Conservation (phyloP, 2,329 filamentous ascomycete genomes). For the Lecanosticta acicola region DNA sequence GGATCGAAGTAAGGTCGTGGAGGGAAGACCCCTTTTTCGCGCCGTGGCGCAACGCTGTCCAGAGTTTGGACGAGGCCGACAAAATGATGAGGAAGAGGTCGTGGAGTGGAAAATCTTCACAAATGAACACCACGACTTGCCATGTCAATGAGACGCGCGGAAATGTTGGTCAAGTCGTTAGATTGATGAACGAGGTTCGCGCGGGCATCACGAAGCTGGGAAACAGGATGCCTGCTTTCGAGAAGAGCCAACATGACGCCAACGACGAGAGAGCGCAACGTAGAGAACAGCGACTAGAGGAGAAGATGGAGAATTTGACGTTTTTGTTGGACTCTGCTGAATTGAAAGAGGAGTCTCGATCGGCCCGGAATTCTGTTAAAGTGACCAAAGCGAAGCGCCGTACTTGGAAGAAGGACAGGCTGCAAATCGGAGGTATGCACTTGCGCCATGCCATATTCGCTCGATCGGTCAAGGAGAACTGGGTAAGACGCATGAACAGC, state of each 20-base stretch:
- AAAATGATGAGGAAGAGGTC: background rate
- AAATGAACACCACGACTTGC: background rate
- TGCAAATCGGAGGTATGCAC: background rate
- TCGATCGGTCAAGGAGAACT: background rate
- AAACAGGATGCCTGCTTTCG: background rate
- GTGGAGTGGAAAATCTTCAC: background rate
- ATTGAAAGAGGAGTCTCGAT: background rate
- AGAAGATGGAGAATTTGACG: background rate
- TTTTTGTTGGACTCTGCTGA: background rate
- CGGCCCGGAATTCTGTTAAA: background rate
- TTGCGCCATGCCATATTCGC: background rate
- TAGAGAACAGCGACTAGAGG: background rate
- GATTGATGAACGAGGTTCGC: background rate
- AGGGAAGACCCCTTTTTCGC: background rate
- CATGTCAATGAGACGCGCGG: background rate
- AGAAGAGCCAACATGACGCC: background rate
- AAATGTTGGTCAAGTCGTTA: background rate
- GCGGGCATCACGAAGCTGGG: background rate
- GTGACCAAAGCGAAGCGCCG: background rate
- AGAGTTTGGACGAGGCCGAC: background rate
- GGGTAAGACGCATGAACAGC: background rate
- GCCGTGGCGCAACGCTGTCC: background rate
- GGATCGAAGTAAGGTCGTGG: background rate
- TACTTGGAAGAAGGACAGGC: background rate
- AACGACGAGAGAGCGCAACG: background rate